phyloP scores from a whole-genome alignment of 306 rosid species.

The Castanopsis chinensis region DNA sequence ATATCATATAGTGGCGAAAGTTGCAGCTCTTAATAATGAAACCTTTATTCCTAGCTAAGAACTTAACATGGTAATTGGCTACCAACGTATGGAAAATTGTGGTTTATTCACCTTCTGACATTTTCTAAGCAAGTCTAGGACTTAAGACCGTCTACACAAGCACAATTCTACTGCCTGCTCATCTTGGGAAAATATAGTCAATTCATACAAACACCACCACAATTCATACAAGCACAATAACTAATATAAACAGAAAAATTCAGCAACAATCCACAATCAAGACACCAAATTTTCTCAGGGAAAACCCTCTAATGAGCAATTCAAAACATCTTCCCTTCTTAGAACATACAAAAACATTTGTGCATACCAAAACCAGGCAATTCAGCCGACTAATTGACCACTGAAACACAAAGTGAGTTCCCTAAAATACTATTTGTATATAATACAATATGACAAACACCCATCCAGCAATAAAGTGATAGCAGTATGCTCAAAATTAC shows the following conservation, averaged over 20 bases:
- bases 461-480: background rate
- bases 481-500: background rate
- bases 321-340: background rate
- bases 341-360: background rate
- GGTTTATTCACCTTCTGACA: background rate
- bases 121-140: background rate
- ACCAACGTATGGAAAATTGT: background rate
- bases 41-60: background rate
- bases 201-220: too few species aligned
- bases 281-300: too few species aligned
- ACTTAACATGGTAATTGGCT: background rate
- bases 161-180: background rate
- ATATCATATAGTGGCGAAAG: background rate
- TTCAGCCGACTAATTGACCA: background rate
- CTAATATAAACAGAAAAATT: too few species aligned
- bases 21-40: background rate
- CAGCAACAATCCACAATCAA: too few species aligned
- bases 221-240: too few species aligned
- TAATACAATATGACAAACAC: too few species aligned
- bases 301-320: too few species aligned
- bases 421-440: background rate
- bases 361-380: background rate
- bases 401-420: background rate
- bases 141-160: background rate
- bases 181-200: too few species aligned